phyloP scores from a whole-genome alignment of 371 early-diverging fungal species.

The Amoeboaphelidium protococcarum region DNA sequence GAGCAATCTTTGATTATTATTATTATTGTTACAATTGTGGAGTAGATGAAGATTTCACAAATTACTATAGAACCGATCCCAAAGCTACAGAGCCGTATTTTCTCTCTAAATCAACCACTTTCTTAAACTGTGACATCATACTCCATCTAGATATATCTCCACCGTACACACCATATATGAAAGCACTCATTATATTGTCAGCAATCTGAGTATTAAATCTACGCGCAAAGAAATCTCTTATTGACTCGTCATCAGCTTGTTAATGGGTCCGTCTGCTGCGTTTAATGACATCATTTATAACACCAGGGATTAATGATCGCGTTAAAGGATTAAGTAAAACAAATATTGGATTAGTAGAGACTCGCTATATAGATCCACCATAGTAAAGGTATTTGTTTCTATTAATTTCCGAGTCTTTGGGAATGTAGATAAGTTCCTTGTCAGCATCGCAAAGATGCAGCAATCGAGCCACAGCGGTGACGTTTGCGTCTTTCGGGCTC shows the following conservation, averaged over 20 bases:
- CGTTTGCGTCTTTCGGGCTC: slow-evolving; percentile 41
- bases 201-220: slow-evolving; percentile 40
- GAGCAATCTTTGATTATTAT: too few species aligned
- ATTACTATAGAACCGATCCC: slow-evolving; percentile 15
- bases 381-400: too few species aligned
- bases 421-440: slow-evolving; percentile 27
- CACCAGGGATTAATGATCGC: too few species aligned
- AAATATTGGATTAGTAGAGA: too few species aligned
- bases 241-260: slow-evolving; percentile 29
- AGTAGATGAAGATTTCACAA: too few species aligned
- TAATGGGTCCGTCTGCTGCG: slow-evolving; percentile 3
- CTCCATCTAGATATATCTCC: slow-evolving; percentile 50
- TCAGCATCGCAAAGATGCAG: slow-evolving; percentile 23
- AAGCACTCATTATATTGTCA: slow-evolving; percentile 46
- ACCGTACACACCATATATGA: slow-evolving; percentile 79
- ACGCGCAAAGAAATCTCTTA: slow-evolving; percentile 38
- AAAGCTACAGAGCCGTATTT: slow-evolving; percentile 31
- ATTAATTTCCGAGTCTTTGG: slow-evolving; percentile 38
- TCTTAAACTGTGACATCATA: slow-evolving; percentile 34
- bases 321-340: too few species aligned
- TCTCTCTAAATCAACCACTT: slow-evolving; percentile 32
- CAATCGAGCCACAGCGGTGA: slow-evolving; percentile 44
- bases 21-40: too few species aligned
- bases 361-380: too few species aligned
- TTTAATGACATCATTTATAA: too few species aligned